Conservation (phyloP, 2,329 filamentous ascomycete species). For the Tolypocladium paradoxum region DNA sequence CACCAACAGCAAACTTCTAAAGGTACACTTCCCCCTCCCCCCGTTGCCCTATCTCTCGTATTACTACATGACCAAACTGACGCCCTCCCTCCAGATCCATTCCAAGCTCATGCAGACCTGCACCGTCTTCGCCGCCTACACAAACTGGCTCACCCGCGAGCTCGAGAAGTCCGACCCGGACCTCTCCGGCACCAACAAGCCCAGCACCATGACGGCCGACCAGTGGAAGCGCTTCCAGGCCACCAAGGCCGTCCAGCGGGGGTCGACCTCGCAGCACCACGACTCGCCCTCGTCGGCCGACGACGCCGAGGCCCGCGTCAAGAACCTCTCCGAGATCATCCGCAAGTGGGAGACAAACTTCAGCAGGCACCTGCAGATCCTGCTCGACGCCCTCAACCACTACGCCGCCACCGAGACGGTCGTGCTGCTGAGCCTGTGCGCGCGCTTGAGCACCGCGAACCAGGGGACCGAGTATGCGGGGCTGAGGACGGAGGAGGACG, state of each 20-base stretch:
- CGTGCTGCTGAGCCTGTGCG: conserved; percentile 79
- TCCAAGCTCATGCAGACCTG: conserved; percentile 95
- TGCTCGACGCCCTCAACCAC: conserved; percentile 92
- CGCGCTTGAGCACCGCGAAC: conserved; percentile 68
- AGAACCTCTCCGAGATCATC: conserved; percentile 76
- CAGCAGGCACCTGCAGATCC: conserved; percentile 78
- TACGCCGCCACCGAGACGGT: conserved; percentile 96
- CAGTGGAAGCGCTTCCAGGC: conserved; percentile 50
- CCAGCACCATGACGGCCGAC: conserved; percentile 46
- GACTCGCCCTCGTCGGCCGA: conserved; percentile 11
- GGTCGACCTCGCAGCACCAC: conserved; percentile 9
- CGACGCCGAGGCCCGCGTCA: conserved; percentile 42
- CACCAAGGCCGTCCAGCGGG: conserved; percentile 28
- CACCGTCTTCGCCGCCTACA: conserved; percentile 86
- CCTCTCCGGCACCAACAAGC: conserved; percentile 49
- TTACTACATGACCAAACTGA: conserved; percentile 5
- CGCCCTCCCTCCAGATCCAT: conserved; percentile 57
- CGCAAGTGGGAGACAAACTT: conserved; percentile 92
- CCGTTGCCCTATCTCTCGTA: not conserved
- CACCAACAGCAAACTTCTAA: conserved; percentile 87
- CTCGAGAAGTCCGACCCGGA: conserved; percentile 77
- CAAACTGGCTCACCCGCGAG: conserved; percentile 73
- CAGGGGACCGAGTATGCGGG: conserved; percentile 60
- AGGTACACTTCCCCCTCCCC: conserved; percentile 42
- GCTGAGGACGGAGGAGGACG: conserved; percentile 47